phyloP scores from a whole-genome alignment of 2,329 filamentous ascomycete species.

The Davidsoniella eucalypti region DNA sequence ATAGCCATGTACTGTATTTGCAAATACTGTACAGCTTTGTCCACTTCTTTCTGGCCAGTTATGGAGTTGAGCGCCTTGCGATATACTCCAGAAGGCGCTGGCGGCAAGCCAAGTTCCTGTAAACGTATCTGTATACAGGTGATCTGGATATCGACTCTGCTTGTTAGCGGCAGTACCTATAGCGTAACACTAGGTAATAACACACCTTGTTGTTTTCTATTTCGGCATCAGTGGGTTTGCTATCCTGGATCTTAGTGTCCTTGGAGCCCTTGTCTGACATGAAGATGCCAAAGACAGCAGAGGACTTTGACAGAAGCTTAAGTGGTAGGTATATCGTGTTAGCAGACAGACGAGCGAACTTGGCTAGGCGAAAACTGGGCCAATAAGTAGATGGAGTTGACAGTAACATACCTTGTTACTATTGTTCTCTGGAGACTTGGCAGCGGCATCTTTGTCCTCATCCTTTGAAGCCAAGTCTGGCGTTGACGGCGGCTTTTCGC shows the following conservation, averaged over 20 bases:
- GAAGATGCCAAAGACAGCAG: slow-evolving; percentile 5
- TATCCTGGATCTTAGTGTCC: slow-evolving; percentile 5
- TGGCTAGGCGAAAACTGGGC: neutral
- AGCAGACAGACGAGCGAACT: neutral
- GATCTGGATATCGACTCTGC: slow-evolving; percentile 21
- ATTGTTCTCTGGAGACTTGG: slow-evolving; percentile 2
- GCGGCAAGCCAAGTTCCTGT: slow-evolving; percentile 27
- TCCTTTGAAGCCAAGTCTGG: neutral
- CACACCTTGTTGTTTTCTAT: slow-evolving; percentile 24
- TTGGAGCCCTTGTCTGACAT: slow-evolving; percentile 4
- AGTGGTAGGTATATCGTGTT: neutral
- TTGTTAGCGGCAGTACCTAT: neutral
- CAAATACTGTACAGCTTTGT: slow-evolving; percentile 61
- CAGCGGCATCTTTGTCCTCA: neutral
- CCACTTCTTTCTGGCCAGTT: slow-evolving; percentile 51
- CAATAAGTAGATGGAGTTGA: neutral
- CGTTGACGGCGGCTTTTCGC: slow-evolving; percentile 1
- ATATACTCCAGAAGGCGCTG: slow-evolving; percentile 40
- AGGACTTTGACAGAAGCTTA: slow-evolving; percentile 4
- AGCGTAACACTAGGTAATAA: neutral
- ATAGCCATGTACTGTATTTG: slow-evolving; percentile 66
- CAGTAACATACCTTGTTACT: slow-evolving; percentile 4
- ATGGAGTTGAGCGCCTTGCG: slow-evolving; percentile 39
- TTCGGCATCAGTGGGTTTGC: slow-evolving; percentile 36
- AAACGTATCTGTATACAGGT: slow-evolving; percentile 25